A percentile compares a stretch with the other conserved stretches of the same genome.
Evolutionary conservation across 768 basidiomycete genomes (phyloP).

Genomic region (Arthromyces matolae): DNA sequence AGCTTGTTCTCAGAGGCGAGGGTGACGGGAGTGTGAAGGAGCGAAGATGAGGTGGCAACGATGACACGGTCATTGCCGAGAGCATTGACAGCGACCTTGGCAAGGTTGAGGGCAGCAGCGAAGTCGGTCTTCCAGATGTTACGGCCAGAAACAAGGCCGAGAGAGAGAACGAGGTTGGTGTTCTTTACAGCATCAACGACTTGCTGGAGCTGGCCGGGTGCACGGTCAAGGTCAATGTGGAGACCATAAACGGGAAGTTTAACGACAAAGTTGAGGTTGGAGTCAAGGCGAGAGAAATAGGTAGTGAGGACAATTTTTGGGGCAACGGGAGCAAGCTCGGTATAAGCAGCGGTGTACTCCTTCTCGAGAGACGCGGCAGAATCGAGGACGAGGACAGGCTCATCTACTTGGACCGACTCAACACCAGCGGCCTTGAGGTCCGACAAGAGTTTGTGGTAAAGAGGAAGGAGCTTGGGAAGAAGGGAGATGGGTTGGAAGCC

Average conservation of each 20-base stretch:
- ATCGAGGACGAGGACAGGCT: slow-evolving; percentile 95
- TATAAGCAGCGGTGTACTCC: slow-evolving; percentile 78
- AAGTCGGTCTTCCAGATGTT: slow-evolving; percentile 99
- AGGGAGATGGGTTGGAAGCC: slow-evolving; percentile 91
- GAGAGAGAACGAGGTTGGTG: slow-evolving; percentile 78
- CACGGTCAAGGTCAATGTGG: slow-evolving; percentile 96
- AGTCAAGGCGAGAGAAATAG: slow-evolving; percentile 95
- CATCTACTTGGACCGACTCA: slow-evolving; percentile 94
- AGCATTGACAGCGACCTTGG: slow-evolving; percentile 77
- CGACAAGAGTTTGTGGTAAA: slow-evolving; percentile 86
- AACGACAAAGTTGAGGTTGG: slow-evolving; percentile 81
- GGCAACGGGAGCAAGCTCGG: slow-evolving; percentile 73
- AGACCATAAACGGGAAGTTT: slow-evolving; percentile 92
- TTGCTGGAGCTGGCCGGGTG: slow-evolving; percentile 81
- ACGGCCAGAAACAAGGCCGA: slow-evolving; percentile 95
- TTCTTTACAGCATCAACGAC: slow-evolving; percentile 81
- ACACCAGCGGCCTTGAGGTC: slow-evolving; percentile 93
- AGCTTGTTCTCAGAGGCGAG: slow-evolving; percentile 90
- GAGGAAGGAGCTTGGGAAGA: slow-evolving; percentile 82
- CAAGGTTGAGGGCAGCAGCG: slow-evolving; percentile 72
- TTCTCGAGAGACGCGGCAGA: slow-evolving; percentile 70
- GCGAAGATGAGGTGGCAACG: slow-evolving; percentile 93
- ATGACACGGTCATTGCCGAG: slow-evolving; percentile 89
- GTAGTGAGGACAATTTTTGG: slow-evolving; percentile 94
- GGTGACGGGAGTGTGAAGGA: slow-evolving; percentile 97